Percentiles rank a stretch among this genome's conserved stretches.
These are phyloP conservation scores for Dichomitus squalens DNA, from an alignment of 1,284 basidiomycete species.

Conservation along the genomic window DNA sequence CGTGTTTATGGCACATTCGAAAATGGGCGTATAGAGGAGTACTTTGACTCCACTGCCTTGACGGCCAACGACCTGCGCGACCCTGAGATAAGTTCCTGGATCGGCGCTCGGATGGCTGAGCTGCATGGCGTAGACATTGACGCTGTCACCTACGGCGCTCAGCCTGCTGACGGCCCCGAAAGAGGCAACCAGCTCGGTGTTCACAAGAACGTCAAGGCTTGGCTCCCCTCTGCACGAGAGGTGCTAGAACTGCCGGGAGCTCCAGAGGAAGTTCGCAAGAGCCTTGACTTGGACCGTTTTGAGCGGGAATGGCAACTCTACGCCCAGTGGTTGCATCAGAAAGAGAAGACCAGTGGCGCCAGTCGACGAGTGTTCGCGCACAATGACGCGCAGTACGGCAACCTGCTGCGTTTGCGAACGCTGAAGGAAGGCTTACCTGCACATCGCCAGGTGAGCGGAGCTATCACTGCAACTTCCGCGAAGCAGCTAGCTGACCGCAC, in stretches of 20 bases:
- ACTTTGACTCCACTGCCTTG: constrained; percentile 85
- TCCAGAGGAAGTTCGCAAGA: constrained; percentile 41
- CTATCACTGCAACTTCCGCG: constrained; percentile 1
- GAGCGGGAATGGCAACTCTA: constrained; percentile 66
- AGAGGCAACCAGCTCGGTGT: constrained; percentile 59
- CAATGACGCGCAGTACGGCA: constrained; percentile 95
- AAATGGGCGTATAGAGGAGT: constrained; percentile 93
- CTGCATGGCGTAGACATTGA: constrained; percentile 88
- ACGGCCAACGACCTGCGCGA: constrained; percentile 78
- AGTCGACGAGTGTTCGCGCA: constrained; percentile 79
- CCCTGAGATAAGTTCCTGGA: constrained; percentile 75
- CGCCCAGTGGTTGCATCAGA: constrained; percentile 66
- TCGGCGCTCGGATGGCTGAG: constrained; percentile 90
- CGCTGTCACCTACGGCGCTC: constrained; percentile 53
- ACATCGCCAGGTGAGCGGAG: constrained; percentile 64
- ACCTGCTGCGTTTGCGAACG: constrained; percentile 75
- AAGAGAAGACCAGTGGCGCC: constrained; percentile 54
- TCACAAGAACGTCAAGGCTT: constrained; percentile 62
- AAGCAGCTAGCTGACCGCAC: constrained; percentile 10
- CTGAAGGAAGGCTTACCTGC: constrained; percentile 56
- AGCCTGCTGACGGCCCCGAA: constrained; percentile 39
- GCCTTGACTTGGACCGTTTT: constrained; percentile 69
- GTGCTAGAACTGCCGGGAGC: constrained; percentile 61
- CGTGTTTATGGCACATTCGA: constrained; percentile 90
- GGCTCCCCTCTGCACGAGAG: constrained; percentile 64